Base-by-base conservation (phyloP, 148 eudicot genomes). In the Hydrangea macrophylla region DNA sequence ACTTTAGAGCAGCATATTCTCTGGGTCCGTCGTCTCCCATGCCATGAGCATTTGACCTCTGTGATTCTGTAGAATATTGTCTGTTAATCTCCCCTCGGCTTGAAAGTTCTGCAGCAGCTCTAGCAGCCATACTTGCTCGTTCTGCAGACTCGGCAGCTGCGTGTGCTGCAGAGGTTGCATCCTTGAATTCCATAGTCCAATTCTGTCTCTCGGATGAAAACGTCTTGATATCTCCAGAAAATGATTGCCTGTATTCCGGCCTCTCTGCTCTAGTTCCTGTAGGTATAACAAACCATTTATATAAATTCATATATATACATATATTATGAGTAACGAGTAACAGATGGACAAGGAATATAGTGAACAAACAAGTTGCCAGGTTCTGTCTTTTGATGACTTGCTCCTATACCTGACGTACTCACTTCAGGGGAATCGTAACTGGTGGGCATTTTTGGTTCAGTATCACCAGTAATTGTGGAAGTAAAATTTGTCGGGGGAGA, bases 101-200 rank as follows among this genome's bases (percentile, higher is more conserved):
- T 39, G 99, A 73, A 73, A 90, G 78, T 75, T 84, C 89, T 18
- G 96, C 99, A 59, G 99, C 99, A 74, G 99, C 99, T 87, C 92
- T 82, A 51, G 99, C 99, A 75, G 99, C 99, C 80, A 81, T 74
- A 78, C 92, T 89, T 60, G 99, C 99, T 65, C 68, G 81, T 80
- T 90, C 99, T 62, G 99, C 99, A 65, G 97, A 82, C 81, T 85
- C 93, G 33, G 99, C 99, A 75, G 99, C 99, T 65, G 99, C 99
- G 64, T 85, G 84, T 59, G 99, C 99, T 64, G 99, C 99, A 69
- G 90, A 82, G 18, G 88, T 72, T 67, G 97, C 99, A 82, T 90
- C 97, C 78, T 83, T 88, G 55, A 86, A 94, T 70, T 85, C 91
- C 95, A 88, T 82, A 53, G 75, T 82, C 92, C 92, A 87, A 22